phyloP scores from a whole-genome alignment of 2,329 filamentous ascomycete species.

The Fusarium cyanostomum region DNA sequence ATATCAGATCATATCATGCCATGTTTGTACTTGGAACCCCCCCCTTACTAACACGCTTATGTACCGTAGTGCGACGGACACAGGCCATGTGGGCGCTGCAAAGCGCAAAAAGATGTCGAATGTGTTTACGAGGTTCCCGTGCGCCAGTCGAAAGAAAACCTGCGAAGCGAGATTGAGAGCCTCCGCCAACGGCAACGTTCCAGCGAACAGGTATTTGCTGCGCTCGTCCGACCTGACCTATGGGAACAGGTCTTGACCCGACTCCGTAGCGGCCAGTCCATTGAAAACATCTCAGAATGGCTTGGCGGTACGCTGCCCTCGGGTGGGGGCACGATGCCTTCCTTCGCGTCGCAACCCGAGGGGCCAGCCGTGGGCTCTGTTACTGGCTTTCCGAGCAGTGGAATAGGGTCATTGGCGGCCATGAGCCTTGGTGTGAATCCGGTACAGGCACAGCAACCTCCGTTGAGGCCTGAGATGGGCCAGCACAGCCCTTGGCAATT shows the following conservation, averaged over 20 bases:
- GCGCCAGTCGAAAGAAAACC: constrained; percentile 70
- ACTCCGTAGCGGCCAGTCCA: constrained; percentile 62
- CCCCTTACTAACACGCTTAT: constrained; percentile 21
- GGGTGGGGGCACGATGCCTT: constrained; percentile 43
- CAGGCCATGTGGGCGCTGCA: constrained; percentile 65
- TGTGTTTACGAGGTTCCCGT: constrained; percentile 71
- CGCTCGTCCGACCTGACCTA: constrained; percentile 60
- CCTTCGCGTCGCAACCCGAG: constrained; percentile 38
- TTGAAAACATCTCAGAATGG: constrained; percentile 67
- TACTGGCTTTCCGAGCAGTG: constrained; percentile 43
- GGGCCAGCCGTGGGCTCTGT: constrained; percentile 32
- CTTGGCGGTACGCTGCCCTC: constrained; percentile 51
- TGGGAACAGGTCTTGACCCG: constrained; percentile 65
- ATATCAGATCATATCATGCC: background rate
- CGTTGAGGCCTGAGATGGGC: constrained; percentile 52
- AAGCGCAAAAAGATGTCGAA: constrained; percentile 61
- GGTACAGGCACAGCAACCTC: constrained; percentile 46
- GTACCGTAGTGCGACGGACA: constrained; percentile 65
- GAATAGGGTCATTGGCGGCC: constrained; percentile 43
- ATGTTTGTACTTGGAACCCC: background rate
- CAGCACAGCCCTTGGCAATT: constrained; percentile 61
- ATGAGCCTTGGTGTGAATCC: constrained; percentile 46
- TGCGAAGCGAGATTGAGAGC: constrained; percentile 67
- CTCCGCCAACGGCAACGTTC: constrained; percentile 64
- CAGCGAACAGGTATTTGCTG: constrained; percentile 64